phyloP scores from a whole-genome alignment of 305 asterid species.

The Plantago coronopus region DNA sequence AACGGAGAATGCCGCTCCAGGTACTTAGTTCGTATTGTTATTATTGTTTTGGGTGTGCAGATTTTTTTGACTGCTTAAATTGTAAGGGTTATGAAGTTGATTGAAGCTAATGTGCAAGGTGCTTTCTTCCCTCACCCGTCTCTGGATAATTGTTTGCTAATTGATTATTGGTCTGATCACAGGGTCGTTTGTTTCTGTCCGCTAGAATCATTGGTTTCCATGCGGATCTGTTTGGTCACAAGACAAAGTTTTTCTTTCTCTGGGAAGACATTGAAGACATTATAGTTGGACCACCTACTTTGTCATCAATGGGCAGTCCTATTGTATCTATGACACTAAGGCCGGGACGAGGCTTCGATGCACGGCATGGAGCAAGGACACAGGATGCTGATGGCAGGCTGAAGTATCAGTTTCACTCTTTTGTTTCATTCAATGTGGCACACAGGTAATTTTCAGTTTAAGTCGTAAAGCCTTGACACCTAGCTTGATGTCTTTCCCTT shows the following conservation, averaged over 20 bases:
- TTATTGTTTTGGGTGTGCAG: background rate
- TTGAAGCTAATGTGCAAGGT: slow-evolving; percentile 18
- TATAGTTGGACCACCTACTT: slow-evolving; percentile 77
- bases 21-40: slow-evolving; percentile 33
- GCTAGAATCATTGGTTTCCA: slow-evolving; percentile 95
- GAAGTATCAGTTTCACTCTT: slow-evolving; percentile 85
- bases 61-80: no score
- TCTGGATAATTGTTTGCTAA: slow-evolving; percentile 17
- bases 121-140: slow-evolving; percentile 20
- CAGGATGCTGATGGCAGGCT: slow-evolving; percentile 84
- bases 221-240: slow-evolving; percentile 88
- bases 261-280: slow-evolving; percentile 98
- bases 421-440: slow-evolving; percentile 85
- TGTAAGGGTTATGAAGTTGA: background rate
- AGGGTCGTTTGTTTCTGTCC: slow-evolving; percentile 96
- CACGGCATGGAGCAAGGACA: slow-evolving; percentile 90
- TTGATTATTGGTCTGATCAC: slow-evolving; percentile 27
- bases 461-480: background rate
- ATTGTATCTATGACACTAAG: slow-evolving; percentile 67
- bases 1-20: slow-evolving; percentile 96
- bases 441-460: slow-evolving; percentile 48
- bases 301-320: slow-evolving; percentile 97
- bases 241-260: slow-evolving; percentile 84
- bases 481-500: no score
- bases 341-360: slow-evolving; percentile 83